Evolutionary conservation across 306 rosid species (phyloP).

Genomic region (Adenanthera pavonina): DNA sequence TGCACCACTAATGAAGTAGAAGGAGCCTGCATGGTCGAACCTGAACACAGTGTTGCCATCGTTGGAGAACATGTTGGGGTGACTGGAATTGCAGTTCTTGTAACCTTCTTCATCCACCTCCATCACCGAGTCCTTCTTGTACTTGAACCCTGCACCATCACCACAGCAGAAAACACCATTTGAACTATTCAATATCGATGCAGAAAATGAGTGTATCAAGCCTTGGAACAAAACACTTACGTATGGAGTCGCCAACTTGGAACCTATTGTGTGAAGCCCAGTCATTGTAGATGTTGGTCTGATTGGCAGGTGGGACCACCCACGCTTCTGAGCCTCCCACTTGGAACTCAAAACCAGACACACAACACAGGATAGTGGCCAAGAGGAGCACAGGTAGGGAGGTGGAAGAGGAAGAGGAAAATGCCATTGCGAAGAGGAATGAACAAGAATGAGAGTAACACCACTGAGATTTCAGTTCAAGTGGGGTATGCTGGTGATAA

Average conservation of each 20-base stretch:
- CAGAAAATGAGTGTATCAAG: background rate
- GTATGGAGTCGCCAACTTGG: slow-evolving; percentile 62
- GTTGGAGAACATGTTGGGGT: slow-evolving; percentile 75
- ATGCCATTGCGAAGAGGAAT: slow-evolving; percentile 35
- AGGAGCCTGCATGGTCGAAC: slow-evolving; percentile 59
- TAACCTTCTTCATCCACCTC: slow-evolving; percentile 65
- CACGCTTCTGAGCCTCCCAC: slow-evolving; percentile 79
- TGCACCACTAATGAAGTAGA: slow-evolving; percentile 87
- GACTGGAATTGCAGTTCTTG: slow-evolving; percentile 73
- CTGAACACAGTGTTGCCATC: slow-evolving; percentile 58
- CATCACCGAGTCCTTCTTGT: slow-evolving; percentile 89
- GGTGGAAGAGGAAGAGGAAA: background rate
- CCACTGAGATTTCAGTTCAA: background rate
- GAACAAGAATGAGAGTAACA: background rate
- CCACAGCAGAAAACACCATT: background rate
- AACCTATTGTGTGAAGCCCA: slow-evolving; percentile 92
- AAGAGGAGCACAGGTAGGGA: slow-evolving; percentile 40
- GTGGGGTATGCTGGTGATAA: background rate
- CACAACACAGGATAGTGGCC: slow-evolving; percentile 37
- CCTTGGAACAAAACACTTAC: slow-evolving; percentile 46
- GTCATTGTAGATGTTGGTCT: slow-evolving; percentile 62
- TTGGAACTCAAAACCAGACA: slow-evolving; percentile 63
- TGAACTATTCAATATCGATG: too few relatives aligned
- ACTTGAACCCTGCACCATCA: slow-evolving; percentile 55
- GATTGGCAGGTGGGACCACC: slow-evolving; percentile 75